phyloP scores from a whole-genome alignment of 306 rosid genomes.

The Geum urbanum region DNA sequence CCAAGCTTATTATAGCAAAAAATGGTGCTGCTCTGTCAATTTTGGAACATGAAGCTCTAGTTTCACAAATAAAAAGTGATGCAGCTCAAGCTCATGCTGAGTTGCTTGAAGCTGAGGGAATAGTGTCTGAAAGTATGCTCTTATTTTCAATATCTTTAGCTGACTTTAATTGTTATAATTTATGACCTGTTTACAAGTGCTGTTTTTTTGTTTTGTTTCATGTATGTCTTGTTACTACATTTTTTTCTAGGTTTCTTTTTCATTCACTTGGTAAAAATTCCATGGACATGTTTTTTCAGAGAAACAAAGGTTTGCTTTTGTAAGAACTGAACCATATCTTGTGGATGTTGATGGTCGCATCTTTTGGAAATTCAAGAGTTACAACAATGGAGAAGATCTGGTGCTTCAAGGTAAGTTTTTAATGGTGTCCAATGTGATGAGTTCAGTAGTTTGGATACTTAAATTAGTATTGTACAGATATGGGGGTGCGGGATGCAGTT shows the following conservation, averaged over 20 bases:
- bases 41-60: constrained; percentile 33
- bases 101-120: constrained; percentile 39
- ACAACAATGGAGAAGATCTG: constrained; percentile 23
- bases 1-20: constrained; percentile 30
- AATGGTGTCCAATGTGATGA: background rate
- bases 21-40: constrained; percentile 29
- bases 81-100: constrained; percentile 53
- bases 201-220: no score
- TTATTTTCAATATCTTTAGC: background rate
- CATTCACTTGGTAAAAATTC: background rate
- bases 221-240: no score
- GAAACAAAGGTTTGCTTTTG: constrained; percentile 24
- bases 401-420: constrained; percentile 42
- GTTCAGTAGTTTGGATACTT: background rate
- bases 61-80: constrained; percentile 40
- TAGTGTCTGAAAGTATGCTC: constrained; percentile 46
- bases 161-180: background rate
- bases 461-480: constrained; percentile 23
- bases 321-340: constrained; percentile 35
- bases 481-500: constrained; percentile 29
- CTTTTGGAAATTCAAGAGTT: constrained; percentile 39
- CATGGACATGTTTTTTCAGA: constrained; percentile 18
- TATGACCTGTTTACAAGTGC: background rate
- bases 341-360: constrained; percentile 40
- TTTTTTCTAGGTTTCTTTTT: background rate